Evolutionary conservation across 768 basidiomycete genomes (phyloP), one percentile per base, ranked within the genome.

Genomic region (Tephrocybe sp.): DNA sequence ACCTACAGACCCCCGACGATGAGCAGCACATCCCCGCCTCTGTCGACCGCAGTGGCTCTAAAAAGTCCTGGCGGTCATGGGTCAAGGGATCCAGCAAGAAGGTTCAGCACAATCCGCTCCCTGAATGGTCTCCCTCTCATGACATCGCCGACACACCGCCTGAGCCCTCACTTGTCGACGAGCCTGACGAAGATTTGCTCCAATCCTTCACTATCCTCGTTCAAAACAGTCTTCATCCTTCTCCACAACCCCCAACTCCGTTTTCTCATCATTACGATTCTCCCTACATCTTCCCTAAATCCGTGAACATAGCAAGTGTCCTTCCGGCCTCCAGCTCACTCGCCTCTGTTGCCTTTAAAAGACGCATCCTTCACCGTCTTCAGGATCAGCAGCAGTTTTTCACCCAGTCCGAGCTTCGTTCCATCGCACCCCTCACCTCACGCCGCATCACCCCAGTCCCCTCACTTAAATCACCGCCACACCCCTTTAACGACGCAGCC

Each of bases 1-100:
- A 70, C 36, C 64, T 82, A 30, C 82, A 75, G 48, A 85, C 84
- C 6, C 83, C 84, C 37, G 82, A 81, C 59, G 85, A 86, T 46
- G 79, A 82, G 54, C 62, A 67, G 16, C 49, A 52, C 15, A 46
- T 48, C n/a, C 27, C 56, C 36, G 46, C 46, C 44, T 57, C 60
- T 50, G 60, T 63, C 53, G 61, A 61, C 53, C 64, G 65, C 19
- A 51, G 54, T 15, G 64, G 63, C 2, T 66, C 69, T 50, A 80
- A 72, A 56, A 77, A 73, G 58, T 71, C 72, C 24, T 87, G 82
- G 83, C 73, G 74, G 47, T 65, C 76, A 2, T 86, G 83, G 83
- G 63, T 85, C 47, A 53, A 53, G 50, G 54, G 49, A 18, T 53
- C 55, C 38, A 37, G 18, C 38, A 59, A 52, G 40, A 63, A 61